Evolutionary conservation across 805 yeast genomes (phyloP).

Genomic region (Kodamaea fukazawae): DNA sequence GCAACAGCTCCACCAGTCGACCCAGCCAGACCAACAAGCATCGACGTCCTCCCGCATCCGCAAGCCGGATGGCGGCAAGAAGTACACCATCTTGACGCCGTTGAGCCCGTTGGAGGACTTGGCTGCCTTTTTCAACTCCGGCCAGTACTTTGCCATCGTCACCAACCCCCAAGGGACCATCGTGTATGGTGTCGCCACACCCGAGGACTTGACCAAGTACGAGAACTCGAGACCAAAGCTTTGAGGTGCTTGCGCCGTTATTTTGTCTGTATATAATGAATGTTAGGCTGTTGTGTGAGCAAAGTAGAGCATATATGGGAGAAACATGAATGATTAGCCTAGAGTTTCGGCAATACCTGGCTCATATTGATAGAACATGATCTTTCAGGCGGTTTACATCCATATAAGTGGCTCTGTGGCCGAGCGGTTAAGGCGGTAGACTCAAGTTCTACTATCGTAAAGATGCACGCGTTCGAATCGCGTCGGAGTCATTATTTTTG

Average conservation of each 20-base stretch:
- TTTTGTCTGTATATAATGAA: no score
- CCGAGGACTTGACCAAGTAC: conserved; percentile 26
- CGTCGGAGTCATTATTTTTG: no score
- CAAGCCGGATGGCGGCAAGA: conserved; percentile 31
- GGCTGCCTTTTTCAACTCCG: conserved; percentile 47
- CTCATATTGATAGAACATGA: no score
- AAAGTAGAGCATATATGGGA: neutral
- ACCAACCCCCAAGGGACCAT: conserved; percentile 51
- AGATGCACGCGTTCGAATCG: no score
- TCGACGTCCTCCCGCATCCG: conserved; percentile 28
- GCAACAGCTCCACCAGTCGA: conserved; percentile 10
- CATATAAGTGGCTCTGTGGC: no score
- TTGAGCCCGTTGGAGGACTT: conserved; percentile 53
- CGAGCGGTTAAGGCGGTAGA: no score
- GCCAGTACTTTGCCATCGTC: conserved; percentile 54
- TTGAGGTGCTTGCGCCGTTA: no score
- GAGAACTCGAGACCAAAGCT: conserved; percentile 43
- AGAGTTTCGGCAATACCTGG: neutral
- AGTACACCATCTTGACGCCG: conserved; percentile 49
- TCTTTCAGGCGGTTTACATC: no score
- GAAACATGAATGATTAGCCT: no score
- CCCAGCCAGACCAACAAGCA: conserved; percentile 8
- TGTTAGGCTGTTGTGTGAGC: neutral
- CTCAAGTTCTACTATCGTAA: no score
- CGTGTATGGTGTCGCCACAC: conserved; percentile 58